These are phyloP conservation scores for Cordyceps fumosorosea DNA, from an alignment of 2,329 filamentous ascomycete genomes.

Conservation along the genomic window DNA sequence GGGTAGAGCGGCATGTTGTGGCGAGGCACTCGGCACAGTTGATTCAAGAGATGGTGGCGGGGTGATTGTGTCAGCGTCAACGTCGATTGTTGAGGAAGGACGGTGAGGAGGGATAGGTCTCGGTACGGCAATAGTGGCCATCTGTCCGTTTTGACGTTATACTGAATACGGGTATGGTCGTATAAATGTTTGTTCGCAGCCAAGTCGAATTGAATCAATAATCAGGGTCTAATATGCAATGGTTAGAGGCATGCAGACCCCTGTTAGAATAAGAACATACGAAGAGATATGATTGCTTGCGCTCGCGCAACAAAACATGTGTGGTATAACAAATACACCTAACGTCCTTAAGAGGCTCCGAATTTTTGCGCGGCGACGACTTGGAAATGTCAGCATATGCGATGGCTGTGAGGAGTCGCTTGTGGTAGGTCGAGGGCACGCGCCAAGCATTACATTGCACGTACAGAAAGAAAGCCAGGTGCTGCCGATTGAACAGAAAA, in stretches of 20 bases:
- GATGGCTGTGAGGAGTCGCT: not conserved
- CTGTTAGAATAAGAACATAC: not conserved
- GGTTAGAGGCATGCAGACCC: not conserved
- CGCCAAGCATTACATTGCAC: not conserved
- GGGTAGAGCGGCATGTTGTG: slow-evolving; percentile 44
- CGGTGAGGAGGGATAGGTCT: slow-evolving; percentile 41
- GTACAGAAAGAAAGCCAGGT: not conserved
- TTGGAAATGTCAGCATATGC: not conserved
- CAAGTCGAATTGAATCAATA: not conserved
- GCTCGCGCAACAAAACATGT: slow-evolving; percentile 6
- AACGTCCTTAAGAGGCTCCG: slow-evolving; percentile 12
- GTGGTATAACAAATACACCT: not conserved
- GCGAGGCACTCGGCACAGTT: slow-evolving; percentile 18
- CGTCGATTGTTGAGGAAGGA: slow-evolving; percentile 34
- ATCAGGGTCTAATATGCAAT: not conserved
- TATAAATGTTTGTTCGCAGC: not conserved
- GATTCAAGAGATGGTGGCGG: slow-evolving; percentile 35
- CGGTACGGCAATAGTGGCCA: slow-evolving; percentile 51
- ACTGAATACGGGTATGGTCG: not conserved
- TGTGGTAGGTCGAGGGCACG: not conserved
- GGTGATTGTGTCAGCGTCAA: slow-evolving; percentile 24
- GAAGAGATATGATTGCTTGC: slow-evolving; percentile 9
- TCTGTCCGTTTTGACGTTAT: slow-evolving; percentile 19
- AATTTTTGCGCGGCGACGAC: not conserved
- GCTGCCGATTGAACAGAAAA: not conserved